Base-by-base conservation (phyloP, 2,329 filamentous ascomycete species). In the Penicillium nordicum region DNA sequence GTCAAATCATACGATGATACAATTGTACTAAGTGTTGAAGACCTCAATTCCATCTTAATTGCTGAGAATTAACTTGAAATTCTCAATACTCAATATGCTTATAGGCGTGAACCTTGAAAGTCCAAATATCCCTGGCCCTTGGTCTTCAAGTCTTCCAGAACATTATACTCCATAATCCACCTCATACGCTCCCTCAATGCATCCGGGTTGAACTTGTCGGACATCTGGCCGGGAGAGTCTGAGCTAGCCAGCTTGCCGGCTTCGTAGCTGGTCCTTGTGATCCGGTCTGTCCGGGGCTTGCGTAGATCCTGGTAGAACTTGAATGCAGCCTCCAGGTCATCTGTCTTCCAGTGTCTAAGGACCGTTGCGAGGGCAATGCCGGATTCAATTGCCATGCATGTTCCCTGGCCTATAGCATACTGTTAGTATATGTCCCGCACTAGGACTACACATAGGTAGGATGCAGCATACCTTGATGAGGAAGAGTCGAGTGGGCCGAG, bases 131-230 rank as follows among this genome's bases (percentile, higher is more conserved):
- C 58, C 8, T 59, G 64, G 4, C 67, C 66, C 48, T 61, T 63
- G 36, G 8, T 12, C 43, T 60, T 60, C 51, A 73, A 55, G 38
- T 74, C 68, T 14, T 63, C 67, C 41, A 74, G 53, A 9, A 74
- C 60, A 58, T 72, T 67, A 42, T 69, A 72, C 53, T 72, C 71
- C 71, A 72, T 73, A 37, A 72, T 67, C 69, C 71, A 74, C 58
- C 58, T 69, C 71, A 73, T 73, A 2, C 70, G 64, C 58, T 72
- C 70, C 29, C 48, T 56, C 29, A 72, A 40, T 21, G 61, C 59
- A 11, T 60, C 51, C 0, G 70, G 68, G 32, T 68, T 67, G 55
- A 73, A 71, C 9, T 57, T 63, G 12, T 59, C 47, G 32, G 63
- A 64, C 57, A 70, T 53, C n/a, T 64, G 53, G 30, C 72, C 66